Base-by-base conservation (phyloP, 148 eudicot genomes). In the Vaccinium vitisidaea region DNA sequence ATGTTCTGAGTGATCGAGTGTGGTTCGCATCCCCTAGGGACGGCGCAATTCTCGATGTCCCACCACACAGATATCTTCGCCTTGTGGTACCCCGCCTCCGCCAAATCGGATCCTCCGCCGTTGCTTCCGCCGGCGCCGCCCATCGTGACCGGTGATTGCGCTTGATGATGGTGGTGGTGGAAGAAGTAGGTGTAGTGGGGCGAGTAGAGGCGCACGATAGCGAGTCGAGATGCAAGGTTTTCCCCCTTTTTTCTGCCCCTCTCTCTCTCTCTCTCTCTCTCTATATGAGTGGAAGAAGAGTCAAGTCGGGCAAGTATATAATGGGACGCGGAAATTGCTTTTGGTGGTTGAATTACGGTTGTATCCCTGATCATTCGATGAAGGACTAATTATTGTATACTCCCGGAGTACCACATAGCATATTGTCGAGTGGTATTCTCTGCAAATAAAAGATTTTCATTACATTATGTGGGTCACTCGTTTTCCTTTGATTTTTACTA, bases 31-130 rank as follows among this genome's bases (percentile, higher is more conserved):
- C 87, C 88, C 69, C 88, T 93, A 0, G 98, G 98, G 0, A 92
- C 98, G 8, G 89, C 93, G 69, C 98, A 94, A 84, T 94, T 94
- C 87, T 94, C 98, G 0, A 94, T 92, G 83, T 94, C 98, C 98
- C 95, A 94, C 98, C 98, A 93, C 32, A 94, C 95, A 58, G 95
- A 93, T 4, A 85, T 89, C 85, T 92, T 94, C 75, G 94, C 98
- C 89, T 80, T 81, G 49, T 85, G 59, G 83, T 94, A 94, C 65
- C 91, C 91, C 61, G 67, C 75, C 84, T 86, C 93, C 11, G 92
- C 90, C 80, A 54, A 52, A 8, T 18, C 84, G 6, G 58, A 19
- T 61, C 15, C 12, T 32, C 70, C 25, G 85, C 82, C 85, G 81
- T 79, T 59, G 2, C 19, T 55, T 1, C 82, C 81, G 46, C 85